phyloP scores from a whole-genome alignment of 2,329 filamentous ascomycete genomes.

The Rhytidhysteron rufulum region DNA sequence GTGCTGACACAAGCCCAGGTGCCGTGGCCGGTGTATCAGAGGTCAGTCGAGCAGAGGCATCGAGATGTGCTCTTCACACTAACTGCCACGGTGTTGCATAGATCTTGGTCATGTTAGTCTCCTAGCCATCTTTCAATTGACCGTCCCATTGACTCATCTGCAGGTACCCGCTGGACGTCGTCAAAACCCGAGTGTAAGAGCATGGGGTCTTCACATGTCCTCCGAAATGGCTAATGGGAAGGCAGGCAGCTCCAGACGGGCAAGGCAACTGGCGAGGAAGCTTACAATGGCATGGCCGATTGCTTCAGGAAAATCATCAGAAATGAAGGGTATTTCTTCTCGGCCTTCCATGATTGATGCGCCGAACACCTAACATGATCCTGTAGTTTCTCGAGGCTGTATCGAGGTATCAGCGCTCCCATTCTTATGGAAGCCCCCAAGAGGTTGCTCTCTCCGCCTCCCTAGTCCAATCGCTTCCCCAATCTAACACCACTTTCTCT shows the following conservation, averaged over 20 bases:
- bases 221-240: constrained; percentile 19
- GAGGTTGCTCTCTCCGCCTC: constrained; percentile 44
- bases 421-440: constrained; percentile 98
- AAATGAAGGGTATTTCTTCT: constrained; percentile 78
- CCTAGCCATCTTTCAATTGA: neutral
- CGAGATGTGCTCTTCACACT: constrained; percentile 9
- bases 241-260: constrained; percentile 81
- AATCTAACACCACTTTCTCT: constrained; percentile 7
- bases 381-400: constrained; percentile 75
- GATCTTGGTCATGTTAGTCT: constrained; percentile 80
- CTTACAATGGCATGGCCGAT: constrained; percentile 96
- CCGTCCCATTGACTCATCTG: constrained; percentile 8
- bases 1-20: constrained; percentile 49
- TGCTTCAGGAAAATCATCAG: constrained; percentile 97
- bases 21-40: constrained; percentile 97
- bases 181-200: constrained; percentile 92
- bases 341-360: neutral
- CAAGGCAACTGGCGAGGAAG: constrained; percentile 67
- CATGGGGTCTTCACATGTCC: no score
- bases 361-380: constrained; percentile 4
- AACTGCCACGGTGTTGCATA: constrained; percentile 36
- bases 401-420: constrained; percentile 91
- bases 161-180: constrained; percentile 98
- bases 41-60: constrained; percentile 52
- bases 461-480: constrained; percentile 1